These are phyloP conservation scores for Ophiostoma sp. DNA, from an alignment of 2,329 filamentous ascomycete species.

Conservation along the genomic window DNA sequence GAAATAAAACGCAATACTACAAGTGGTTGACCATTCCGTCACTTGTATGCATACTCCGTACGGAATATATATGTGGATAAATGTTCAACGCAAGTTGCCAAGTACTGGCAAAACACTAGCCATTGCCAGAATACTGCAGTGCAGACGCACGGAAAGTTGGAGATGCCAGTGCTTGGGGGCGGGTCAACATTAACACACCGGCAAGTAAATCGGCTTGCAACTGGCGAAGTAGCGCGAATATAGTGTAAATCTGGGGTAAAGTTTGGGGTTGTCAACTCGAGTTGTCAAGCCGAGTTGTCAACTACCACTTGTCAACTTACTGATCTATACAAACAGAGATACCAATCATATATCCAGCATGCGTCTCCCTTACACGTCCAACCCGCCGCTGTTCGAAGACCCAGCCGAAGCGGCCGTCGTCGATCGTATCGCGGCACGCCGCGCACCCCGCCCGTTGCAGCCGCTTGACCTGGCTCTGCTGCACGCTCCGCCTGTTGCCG, in stretches of 20 bases:
- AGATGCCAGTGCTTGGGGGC: not conserved
- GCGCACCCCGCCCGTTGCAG: conserved; percentile 63
- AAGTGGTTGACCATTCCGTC: too few relatives aligned
- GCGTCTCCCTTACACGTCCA: conserved; percentile 61
- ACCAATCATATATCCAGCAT: conserved; percentile 37
- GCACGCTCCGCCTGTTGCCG: conserved; percentile 66
- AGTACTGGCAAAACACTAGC: not conserved
- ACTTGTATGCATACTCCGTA: not conserved
- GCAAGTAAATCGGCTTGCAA: not conserved
- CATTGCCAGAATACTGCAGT: not conserved
- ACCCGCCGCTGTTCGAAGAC: conserved; percentile 43
- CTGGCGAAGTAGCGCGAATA: not conserved
- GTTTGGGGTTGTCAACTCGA: not conserved
- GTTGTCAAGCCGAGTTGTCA: not conserved
- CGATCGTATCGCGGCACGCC: conserved; percentile 58
- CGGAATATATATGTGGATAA: conserved; percentile 11
- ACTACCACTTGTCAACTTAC: not conserved
- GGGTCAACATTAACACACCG: not conserved
- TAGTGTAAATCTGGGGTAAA: not conserved
- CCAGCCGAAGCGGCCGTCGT: conserved; percentile 53
- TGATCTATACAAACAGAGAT: not conserved
- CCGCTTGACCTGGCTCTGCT: conserved; percentile 70
- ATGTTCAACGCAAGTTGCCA: not conserved
- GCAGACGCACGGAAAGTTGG: not conserved
- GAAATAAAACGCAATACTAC: too few relatives aligned